These are phyloP conservation scores for Neurospora crassa DNA, from an alignment of 2,329 filamentous ascomycete species.

Conservation along the genomic window DNA sequence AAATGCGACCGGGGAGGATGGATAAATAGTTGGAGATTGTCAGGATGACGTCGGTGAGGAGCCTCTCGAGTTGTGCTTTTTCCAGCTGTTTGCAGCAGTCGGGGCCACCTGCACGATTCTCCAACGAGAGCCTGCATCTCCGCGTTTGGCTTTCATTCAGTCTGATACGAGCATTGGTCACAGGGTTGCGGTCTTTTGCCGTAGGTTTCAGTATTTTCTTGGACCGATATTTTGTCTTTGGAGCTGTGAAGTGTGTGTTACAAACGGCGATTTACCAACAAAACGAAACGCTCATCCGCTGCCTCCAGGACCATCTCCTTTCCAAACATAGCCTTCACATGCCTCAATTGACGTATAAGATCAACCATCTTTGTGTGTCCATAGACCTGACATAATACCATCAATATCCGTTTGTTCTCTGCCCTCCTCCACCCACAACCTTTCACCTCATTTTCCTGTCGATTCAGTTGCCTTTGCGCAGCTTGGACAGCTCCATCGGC, in stretches of 20 bases:
- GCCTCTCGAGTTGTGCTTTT: background rate
- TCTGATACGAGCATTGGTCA: background rate
- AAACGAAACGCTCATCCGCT: background rate
- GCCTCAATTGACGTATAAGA: background rate
- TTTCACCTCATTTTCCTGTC: too few species aligned
- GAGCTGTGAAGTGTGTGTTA: background rate
- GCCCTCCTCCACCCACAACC: too few species aligned
- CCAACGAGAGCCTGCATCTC: background rate
- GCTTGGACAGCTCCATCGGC: background rate
- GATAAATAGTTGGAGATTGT: background rate
- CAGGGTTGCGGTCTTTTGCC: background rate
- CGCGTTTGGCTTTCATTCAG: background rate
- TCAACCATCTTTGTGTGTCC: background rate
- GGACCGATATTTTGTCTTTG: background rate
- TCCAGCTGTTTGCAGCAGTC: background rate
- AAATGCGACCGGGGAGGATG: background rate
- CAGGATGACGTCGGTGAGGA: background rate
- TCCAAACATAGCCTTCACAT: background rate
- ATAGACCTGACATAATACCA: too few species aligned
- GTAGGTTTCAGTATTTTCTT: background rate
- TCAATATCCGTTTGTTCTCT: too few species aligned
- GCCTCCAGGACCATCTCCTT: background rate
- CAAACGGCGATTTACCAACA: background rate
- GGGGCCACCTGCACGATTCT: background rate
- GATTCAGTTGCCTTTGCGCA: too few species aligned